These are phyloP conservation scores for Monosporascus sp. DNA, from an alignment of 2,329 filamentous ascomycete genomes.

Conservation along the genomic window DNA sequence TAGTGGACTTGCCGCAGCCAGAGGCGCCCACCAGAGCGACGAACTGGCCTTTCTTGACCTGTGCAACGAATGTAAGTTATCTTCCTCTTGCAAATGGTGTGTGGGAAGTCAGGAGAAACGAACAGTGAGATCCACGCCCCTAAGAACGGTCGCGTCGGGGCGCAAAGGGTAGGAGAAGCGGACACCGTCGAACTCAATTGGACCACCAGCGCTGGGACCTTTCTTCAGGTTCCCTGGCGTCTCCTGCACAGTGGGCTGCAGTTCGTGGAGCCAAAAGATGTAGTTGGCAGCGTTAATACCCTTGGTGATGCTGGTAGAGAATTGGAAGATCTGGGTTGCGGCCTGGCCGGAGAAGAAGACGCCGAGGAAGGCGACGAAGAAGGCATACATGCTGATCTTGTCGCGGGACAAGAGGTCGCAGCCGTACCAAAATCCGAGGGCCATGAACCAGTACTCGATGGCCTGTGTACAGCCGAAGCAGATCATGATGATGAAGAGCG, in stretches of 20 bases:
- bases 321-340: slow-evolving; percentile 35
- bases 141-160: slow-evolving; percentile 33
- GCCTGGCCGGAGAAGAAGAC: slow-evolving; percentile 42
- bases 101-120: not conserved
- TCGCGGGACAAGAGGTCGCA: slow-evolving; percentile 26
- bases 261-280: slow-evolving; percentile 39
- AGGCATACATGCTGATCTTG: slow-evolving; percentile 34
- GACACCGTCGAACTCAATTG: slow-evolving; percentile 48
- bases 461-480: slow-evolving; percentile 23
- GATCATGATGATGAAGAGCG: slow-evolving; percentile 16
- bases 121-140: slow-evolving; percentile 36
- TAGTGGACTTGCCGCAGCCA: slow-evolving; percentile 57
- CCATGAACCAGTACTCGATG: slow-evolving; percentile 25
- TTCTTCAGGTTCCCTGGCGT: slow-evolving; percentile 33
- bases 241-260: slow-evolving; percentile 36
- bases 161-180: slow-evolving; percentile 57
- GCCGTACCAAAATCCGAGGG: slow-evolving; percentile 31
- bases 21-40: slow-evolving; percentile 50
- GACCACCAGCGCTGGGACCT: slow-evolving; percentile 23
- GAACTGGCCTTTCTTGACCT: slow-evolving; percentile 42
- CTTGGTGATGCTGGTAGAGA: slow-evolving; percentile 48
- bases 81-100: too few relatives aligned
- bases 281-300: slow-evolving; percentile 44
- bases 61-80: not conserved
- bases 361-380: slow-evolving; percentile 46